phyloP scores from a whole-genome alignment of 2,329 filamentous ascomycete genomes.

The Sporothrix pallida region DNA sequence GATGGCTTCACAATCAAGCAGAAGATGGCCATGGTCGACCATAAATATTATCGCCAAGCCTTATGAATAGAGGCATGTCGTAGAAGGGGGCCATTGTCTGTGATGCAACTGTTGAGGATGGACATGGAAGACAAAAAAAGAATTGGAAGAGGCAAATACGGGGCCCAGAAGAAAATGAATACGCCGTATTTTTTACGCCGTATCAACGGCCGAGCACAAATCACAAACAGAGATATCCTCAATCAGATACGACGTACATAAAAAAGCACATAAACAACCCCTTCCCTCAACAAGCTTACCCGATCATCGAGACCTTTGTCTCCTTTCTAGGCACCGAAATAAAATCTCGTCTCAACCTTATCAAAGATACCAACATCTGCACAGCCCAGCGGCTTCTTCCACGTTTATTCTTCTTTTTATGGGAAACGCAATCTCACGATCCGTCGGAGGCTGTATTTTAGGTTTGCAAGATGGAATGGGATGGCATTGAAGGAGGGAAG shows the following conservation, averaged over 20 bases:
- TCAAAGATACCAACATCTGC: neutral
- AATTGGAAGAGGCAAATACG: neutral
- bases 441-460: neutral
- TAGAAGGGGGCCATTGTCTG: neutral
- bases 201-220: neutral
- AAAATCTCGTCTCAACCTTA: neutral
- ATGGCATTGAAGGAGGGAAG: neutral
- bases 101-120: neutral
- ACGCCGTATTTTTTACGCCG: slow-evolving; percentile 2
- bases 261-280: slow-evolving; percentile 8
- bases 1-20: neutral
- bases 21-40: neutral
- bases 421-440: slow-evolving; percentile 11
- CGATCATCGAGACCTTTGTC: neutral
- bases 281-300: slow-evolving; percentile 5
- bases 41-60: slow-evolving; percentile 21
- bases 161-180: neutral
- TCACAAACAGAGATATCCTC: neutral
- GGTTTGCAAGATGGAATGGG: neutral
- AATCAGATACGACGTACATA: neutral
- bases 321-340: slow-evolving; percentile 15
- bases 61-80: neutral
- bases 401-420: neutral
- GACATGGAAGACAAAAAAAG: neutral
- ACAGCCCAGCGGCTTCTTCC: neutral